Evolutionary conservation across 345 rosid genomes (phyloP).

Genomic region (Eucalyptus regnans): DNA sequence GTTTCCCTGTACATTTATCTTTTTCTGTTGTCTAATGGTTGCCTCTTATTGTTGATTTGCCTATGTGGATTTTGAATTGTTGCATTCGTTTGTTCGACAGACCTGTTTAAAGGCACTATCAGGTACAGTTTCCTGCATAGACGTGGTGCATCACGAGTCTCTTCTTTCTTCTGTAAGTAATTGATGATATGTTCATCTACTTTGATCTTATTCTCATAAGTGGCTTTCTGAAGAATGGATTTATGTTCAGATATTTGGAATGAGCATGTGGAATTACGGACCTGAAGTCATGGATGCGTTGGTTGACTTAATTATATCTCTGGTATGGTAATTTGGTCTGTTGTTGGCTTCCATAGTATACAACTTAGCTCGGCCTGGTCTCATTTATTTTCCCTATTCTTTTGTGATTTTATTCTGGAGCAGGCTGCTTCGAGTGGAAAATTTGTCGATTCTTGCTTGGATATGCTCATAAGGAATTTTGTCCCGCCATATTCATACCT

Average conservation of each 20-base stretch:
- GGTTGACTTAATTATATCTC: constrained; percentile 42
- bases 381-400: background rate
- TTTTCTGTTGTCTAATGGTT: background rate
- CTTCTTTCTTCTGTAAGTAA: constrained; percentile 64
- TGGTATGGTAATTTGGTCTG: constrained; percentile 32
- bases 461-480: constrained; percentile 62
- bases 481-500: constrained; percentile 36
- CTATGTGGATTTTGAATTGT: background rate
- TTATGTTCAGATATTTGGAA: constrained; percentile 45
- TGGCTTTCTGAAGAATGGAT: background rate
- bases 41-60: background rate
- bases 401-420: background rate
- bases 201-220: background rate
- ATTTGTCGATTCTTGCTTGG: constrained; percentile 48
- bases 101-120: constrained; percentile 57
- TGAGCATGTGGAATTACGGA: constrained; percentile 65
- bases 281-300: constrained; percentile 66
- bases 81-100: constrained; percentile 10
- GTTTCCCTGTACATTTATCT: background rate
- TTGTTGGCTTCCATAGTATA: background rate
- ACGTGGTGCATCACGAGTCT: constrained; percentile 30
- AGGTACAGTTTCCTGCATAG: constrained; percentile 62
- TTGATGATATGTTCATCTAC: background rate
- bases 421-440: constrained; percentile 77
- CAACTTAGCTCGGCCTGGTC: background rate